Evolutionary conservation across 495 filamentous ascomycete genomes (phyloP).

Genomic region (Penicillium ucsense): DNA sequence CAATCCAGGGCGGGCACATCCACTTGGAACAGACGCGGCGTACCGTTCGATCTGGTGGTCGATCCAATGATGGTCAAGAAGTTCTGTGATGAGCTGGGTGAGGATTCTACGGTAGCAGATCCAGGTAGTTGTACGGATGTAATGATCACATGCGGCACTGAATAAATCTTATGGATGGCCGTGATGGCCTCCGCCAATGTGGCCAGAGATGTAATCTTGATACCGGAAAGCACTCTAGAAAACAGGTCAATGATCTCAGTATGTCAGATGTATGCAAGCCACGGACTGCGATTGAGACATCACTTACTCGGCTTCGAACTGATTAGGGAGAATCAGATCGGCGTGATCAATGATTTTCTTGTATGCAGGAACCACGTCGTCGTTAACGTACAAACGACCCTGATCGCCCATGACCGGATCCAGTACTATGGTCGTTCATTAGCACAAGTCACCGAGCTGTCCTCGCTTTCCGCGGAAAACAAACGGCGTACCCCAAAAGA

Average conservation of each 20-base stretch:
- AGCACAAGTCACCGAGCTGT: background rate
- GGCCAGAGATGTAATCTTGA: conserved; percentile 65
- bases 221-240: conserved; percentile 65
- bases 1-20: conserved; percentile 77
- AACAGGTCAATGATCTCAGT: no score
- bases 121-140: conserved; percentile 62
- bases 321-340: conserved; percentile 89
- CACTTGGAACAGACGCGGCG: conserved; percentile 71
- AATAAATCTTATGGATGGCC: conserved; percentile 64
- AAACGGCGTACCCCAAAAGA: conserved; percentile 71
- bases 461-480: no score
- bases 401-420: conserved; percentile 99
- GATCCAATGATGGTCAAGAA: conserved; percentile 72
- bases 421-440: conserved; percentile 44
- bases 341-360: conserved; percentile 66
- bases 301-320: conserved; percentile 89
- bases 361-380: conserved; percentile 87
- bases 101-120: conserved; percentile 26
- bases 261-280: no score
- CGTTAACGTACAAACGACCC: conserved; percentile 77
- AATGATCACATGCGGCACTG: conserved; percentile 82
- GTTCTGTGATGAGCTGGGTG: conserved; percentile 27
- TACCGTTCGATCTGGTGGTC: conserved; percentile 48
- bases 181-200: conserved; percentile 65
- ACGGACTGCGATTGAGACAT: background rate